Evolutionary conservation across 169 alveolate genomes (phyloP).

Genomic region (Amoebophrya sp.): DNA sequence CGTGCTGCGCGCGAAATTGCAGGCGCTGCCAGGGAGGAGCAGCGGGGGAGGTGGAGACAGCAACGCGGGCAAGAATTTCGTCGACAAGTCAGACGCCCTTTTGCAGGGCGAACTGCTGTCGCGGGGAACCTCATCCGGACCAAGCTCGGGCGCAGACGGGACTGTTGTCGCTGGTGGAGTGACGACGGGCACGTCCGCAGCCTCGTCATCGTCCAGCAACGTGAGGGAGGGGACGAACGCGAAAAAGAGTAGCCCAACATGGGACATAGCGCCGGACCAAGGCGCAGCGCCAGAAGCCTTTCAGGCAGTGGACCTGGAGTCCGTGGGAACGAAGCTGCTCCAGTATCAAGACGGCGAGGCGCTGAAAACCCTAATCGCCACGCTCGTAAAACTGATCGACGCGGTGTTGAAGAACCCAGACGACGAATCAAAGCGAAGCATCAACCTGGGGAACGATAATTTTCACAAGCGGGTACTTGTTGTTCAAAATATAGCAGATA

Average conservation of each 20-base stretch:
- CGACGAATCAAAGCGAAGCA: background rate
- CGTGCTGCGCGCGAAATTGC: too few relatives aligned
- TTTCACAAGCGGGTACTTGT: background rate
- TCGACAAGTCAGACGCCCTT: background rate
- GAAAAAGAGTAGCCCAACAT: too few relatives aligned
- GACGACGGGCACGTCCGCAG: background rate
- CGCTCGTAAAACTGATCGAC: background rate
- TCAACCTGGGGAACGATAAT: background rate
- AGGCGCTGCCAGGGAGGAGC: background rate
- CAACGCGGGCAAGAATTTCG: background rate
- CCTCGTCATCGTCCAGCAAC: background rate
- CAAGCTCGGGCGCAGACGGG: too few relatives aligned
- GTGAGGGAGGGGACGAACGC: too few relatives aligned
- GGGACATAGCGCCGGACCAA: background rate
- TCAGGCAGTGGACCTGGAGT: background rate
- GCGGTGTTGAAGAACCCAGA: background rate
- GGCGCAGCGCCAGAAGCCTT: background rate
- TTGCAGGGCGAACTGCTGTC: too few relatives aligned
- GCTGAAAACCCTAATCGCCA: background rate
- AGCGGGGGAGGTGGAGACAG: background rate
- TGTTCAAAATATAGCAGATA: too few relatives aligned
- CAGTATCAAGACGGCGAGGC: background rate
- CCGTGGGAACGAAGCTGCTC: background rate
- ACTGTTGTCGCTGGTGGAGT: background rate
- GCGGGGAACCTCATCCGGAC: too few relatives aligned